phyloP scores from a whole-genome alignment of 768 basidiomycete species.

The Postia placenta region DNA sequence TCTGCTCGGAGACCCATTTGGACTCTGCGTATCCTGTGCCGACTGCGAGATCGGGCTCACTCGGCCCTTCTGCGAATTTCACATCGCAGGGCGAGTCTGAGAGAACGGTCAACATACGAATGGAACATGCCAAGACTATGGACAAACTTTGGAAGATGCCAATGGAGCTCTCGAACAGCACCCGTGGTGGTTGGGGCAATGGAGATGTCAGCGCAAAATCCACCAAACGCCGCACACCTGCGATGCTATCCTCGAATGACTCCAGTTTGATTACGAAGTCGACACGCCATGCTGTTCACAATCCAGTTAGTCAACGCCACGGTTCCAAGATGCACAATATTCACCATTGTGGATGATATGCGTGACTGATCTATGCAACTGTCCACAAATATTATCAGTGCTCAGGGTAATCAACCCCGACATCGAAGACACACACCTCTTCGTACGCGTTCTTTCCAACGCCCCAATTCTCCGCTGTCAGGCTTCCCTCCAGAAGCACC shows the following conservation, averaged over 20 bases:
- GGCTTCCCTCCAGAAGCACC: slow-evolving; percentile 14
- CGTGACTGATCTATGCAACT: slow-evolving; percentile 12
- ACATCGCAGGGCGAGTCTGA: not conserved
- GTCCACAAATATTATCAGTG: no score
- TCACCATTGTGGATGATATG: slow-evolving; percentile 28
- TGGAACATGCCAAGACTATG: not conserved
- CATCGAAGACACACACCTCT: slow-evolving; percentile 6
- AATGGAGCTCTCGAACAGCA: slow-evolving; percentile 23
- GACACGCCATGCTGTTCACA: slow-evolving; percentile 27
- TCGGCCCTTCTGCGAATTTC: not conserved
- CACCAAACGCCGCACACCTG: slow-evolving; percentile 12
- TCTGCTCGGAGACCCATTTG: slow-evolving; percentile 34
- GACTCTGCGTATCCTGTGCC: slow-evolving; percentile 30
- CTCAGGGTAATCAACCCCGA: not conserved
- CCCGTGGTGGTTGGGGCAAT: slow-evolving; percentile 6
- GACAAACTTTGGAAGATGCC: slow-evolving; percentile 12
- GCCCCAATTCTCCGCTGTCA: slow-evolving; percentile 13
- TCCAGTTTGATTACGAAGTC: slow-evolving; percentile 34
- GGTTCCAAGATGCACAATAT: not conserved
- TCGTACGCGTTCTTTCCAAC: slow-evolving; percentile 8
- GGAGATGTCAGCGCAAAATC: slow-evolving; percentile 11
- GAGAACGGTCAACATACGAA: not conserved
- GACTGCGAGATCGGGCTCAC: not conserved
- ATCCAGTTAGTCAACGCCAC: not conserved
- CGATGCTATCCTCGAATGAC: slow-evolving; percentile 32